These are phyloP conservation scores for Sicyos baderoa DNA, from an alignment of 306 rosid species.

Conservation along the genomic window DNA sequence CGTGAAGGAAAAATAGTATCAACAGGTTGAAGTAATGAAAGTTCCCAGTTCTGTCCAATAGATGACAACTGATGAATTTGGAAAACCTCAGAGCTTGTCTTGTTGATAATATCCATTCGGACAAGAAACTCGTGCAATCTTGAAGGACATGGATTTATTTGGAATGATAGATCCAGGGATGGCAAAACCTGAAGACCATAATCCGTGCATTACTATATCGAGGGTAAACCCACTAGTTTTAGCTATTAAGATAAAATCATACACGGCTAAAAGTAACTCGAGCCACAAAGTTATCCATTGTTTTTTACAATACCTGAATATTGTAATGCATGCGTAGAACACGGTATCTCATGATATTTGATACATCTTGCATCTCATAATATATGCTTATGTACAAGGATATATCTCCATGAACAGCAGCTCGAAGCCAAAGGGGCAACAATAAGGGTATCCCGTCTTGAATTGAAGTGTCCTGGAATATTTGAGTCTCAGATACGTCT, in stretches of 20 bases:
- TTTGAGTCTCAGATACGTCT: constrained; percentile 19
- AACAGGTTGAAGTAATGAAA: constrained; percentile 72
- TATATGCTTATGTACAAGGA: constrained; percentile 69
- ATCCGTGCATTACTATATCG: constrained; percentile 5
- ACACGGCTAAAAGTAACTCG: constrained; percentile 2
- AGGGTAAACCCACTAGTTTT: constrained; percentile 1
- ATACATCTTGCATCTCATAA: constrained; percentile 72
- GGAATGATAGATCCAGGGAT: constrained; percentile 78
- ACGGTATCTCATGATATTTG: constrained; percentile 71
- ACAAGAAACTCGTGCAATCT: constrained; percentile 81
- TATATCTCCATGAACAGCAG: constrained; percentile 81
- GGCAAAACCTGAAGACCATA: constrained; percentile 53
- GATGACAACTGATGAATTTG: constrained; percentile 76
- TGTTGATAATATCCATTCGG: constrained; percentile 75
- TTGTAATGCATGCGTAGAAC: constrained; percentile 72
- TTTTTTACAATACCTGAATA: constrained; percentile 57
- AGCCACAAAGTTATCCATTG: neutral
- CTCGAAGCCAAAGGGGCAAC: constrained; percentile 99
- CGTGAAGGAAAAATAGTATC: constrained; percentile 61
- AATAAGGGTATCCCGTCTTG: constrained; percentile 55
- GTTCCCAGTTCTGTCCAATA: constrained; percentile 64
- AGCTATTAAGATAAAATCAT: neutral
- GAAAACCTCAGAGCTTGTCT: constrained; percentile 63
- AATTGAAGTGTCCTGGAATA: constrained; percentile 54
- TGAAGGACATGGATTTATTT: constrained; percentile 75